phyloP scores from a whole-genome alignment of 2,329 filamentous ascomycete genomes.

The Chalaropsis thielavioides region DNA sequence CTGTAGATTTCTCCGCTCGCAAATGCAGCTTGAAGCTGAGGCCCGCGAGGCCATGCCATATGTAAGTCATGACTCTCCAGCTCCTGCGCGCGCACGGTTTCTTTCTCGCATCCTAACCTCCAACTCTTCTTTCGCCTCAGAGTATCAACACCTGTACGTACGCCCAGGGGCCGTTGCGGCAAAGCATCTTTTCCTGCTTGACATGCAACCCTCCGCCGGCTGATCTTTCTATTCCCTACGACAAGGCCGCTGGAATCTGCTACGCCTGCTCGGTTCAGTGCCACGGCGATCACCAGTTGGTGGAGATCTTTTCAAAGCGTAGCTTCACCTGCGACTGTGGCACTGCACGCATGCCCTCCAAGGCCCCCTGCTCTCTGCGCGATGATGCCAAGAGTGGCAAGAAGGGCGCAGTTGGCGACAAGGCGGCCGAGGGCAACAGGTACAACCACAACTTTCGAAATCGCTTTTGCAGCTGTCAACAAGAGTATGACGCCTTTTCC shows the following conservation, averaged over 20 bases:
- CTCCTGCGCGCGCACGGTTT: not conserved
- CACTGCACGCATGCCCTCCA: conserved; percentile 59
- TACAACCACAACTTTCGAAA: conserved; percentile 97
- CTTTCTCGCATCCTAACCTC: not conserved
- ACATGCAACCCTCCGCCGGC: conserved; percentile 78
- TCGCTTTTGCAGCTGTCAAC: conserved; percentile 75
- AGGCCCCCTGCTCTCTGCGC: conserved; percentile 61
- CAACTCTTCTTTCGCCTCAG: conserved; percentile 30
- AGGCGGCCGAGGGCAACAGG: conserved; percentile 56
- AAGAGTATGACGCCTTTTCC: conserved; percentile 73
- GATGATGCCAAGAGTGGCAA: conserved; percentile 56
- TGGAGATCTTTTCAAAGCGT: conserved; percentile 91
- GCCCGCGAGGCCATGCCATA: conserved; percentile 91
- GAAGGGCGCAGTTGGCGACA: conserved; percentile 62
- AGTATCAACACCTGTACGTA: conserved; percentile 91
- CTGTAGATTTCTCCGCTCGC: conserved; percentile 66
- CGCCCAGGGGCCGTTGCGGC: conserved; percentile 72
- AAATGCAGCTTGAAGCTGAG: conserved; percentile 84
- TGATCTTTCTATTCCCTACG: conserved; percentile 39
- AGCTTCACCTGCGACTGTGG: conserved; percentile 96
- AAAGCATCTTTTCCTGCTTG: conserved; percentile 80
- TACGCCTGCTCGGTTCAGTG: conserved; percentile 95
- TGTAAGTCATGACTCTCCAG: conserved; percentile 36
- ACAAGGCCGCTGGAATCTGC: conserved; percentile 65
- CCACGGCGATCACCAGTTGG: conserved; percentile 85